Conservation (phyloP, 2,329 filamentous ascomycete genomes). For the Pseudogymnoascus destructans region DNA sequence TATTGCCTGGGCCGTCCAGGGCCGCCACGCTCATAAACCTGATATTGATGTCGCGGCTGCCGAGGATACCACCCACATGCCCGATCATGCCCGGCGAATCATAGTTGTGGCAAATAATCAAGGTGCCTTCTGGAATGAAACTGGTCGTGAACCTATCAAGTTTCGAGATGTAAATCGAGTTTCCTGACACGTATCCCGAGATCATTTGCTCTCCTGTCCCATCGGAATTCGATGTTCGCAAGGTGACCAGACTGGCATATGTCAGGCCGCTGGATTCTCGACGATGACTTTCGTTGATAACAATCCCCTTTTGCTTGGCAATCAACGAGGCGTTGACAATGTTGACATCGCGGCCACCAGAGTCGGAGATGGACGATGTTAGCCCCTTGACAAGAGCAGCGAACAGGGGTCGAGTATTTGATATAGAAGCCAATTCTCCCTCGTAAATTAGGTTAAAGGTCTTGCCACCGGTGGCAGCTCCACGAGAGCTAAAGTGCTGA, state of each 20-base stretch:
- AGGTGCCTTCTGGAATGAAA: slow-evolving; percentile 59
- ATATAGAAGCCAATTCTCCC: slow-evolving; percentile 56
- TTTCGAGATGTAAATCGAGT: slow-evolving; percentile 55
- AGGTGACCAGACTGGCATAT: slow-evolving; percentile 58
- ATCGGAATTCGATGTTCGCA: slow-evolving; percentile 34
- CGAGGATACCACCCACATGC: slow-evolving; percentile 58
- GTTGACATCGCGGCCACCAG: slow-evolving; percentile 57
- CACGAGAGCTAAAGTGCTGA: slow-evolving; percentile 48
- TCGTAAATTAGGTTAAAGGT: slow-evolving; percentile 68
- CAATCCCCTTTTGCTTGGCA: slow-evolving; percentile 63
- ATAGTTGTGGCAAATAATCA: slow-evolving; percentile 71
- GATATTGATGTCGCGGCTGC: slow-evolving; percentile 61
- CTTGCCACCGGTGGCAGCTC: slow-evolving; percentile 39
- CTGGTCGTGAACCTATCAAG: slow-evolving; percentile 61
- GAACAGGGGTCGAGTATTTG: slow-evolving; percentile 66
- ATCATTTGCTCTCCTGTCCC: slow-evolving; percentile 30
- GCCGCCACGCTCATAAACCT: slow-evolving; percentile 63
- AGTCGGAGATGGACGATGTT: slow-evolving; percentile 52
- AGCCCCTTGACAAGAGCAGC: slow-evolving; percentile 69
- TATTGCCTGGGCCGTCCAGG: slow-evolving; percentile 26
- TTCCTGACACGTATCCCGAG: slow-evolving; percentile 53
- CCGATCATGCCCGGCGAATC: slow-evolving; percentile 75
- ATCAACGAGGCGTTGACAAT: slow-evolving; percentile 71
- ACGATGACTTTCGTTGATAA: slow-evolving; percentile 60
- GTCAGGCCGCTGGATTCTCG: slow-evolving; percentile 47